A percentile compares a stretch with the other conserved stretches of the same genome.
Conservation (phyloP, 2,329 filamentous ascomycete genomes). For the Claviceps cyperi region DNA sequence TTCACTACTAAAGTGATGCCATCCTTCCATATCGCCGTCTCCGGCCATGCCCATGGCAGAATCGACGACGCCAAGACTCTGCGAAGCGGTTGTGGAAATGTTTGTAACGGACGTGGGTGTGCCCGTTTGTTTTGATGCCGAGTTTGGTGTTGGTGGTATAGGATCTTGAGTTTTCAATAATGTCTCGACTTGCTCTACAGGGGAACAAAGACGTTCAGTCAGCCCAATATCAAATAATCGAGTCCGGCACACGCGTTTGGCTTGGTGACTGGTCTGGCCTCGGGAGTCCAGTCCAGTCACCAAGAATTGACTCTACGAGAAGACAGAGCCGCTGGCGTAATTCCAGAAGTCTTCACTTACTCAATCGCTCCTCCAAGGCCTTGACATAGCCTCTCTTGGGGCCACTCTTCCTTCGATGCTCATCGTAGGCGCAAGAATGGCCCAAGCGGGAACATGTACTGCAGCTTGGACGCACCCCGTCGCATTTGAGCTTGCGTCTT, state of each 20-base stretch:
- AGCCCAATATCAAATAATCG: too few species aligned
- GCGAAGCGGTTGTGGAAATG: constrained; percentile 16
- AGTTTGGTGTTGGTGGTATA: constrained; percentile 10
- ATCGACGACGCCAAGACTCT: constrained; percentile 23
- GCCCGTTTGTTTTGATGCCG: constrained; percentile 17
- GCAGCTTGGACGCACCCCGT: constrained; percentile 71
- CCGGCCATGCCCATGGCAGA: constrained; percentile 31
- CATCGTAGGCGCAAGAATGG: constrained; percentile 81
- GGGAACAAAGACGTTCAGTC: background rate
- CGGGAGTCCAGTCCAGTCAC: background rate
- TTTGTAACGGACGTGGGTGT: constrained; percentile 12
- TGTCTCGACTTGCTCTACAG: constrained; percentile 81
- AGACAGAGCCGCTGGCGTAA: background rate
- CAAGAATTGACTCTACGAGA: background rate
- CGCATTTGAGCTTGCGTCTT: constrained; percentile 83
- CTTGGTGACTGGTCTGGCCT: too few species aligned
- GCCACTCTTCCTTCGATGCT: constrained; percentile 85
- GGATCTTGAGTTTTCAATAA: constrained; percentile 62
- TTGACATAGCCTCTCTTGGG: constrained; percentile 93
- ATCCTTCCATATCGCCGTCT: constrained; percentile 39
- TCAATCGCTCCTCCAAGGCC: constrained; percentile 79
- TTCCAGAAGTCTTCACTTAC: constrained; percentile 34
- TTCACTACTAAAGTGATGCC: constrained; percentile 41
- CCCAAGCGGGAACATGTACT: constrained; percentile 78
- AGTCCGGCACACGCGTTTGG: too few species aligned